phyloP scores from a whole-genome alignment of 2,329 filamentous ascomycete species.

The Fusarium virguliforme region DNA sequence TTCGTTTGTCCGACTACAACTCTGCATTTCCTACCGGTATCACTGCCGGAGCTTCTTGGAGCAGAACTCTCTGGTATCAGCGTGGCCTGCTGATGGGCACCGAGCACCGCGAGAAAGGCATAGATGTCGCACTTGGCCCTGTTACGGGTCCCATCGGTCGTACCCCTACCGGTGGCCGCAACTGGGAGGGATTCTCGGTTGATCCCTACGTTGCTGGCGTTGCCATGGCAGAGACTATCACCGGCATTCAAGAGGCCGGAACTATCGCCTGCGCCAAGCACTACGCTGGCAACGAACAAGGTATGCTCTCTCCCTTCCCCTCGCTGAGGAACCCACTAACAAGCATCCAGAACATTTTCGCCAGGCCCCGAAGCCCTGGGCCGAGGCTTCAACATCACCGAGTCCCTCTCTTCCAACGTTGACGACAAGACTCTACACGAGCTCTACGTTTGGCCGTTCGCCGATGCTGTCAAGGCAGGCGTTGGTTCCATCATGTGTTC shows the following conservation, averaged over 20 bases:
- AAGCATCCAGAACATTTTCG: constrained; percentile 76
- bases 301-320: constrained; percentile 36
- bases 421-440: constrained; percentile 84
- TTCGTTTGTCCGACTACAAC: constrained; percentile 83
- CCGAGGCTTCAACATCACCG: constrained; percentile 73
- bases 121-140: constrained; percentile 78
- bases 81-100: constrained; percentile 65
- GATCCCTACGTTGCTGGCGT: constrained; percentile 84
- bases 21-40: constrained; percentile 86
- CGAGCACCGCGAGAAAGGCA: constrained; percentile 83
- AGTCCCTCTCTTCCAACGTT: constrained; percentile 73
- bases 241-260: constrained; percentile 86
- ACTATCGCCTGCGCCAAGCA: constrained; percentile 90
- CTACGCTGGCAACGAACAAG: constrained; percentile 81
- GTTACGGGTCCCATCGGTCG: constrained; percentile 66
- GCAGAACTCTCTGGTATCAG: constrained; percentile 75
- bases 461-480: constrained; percentile 78
- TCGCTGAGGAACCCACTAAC: constrained; percentile 18
- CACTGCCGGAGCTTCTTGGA: constrained; percentile 88
- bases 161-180: constrained; percentile 64
- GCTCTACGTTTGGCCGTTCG: constrained; percentile 85
- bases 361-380: constrained; percentile 70
- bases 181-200: constrained; percentile 79
- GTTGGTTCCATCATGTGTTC: constrained; percentile 77
- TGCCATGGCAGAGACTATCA: constrained; percentile 80